Base-by-base conservation (phyloP, 2,329 filamentous ascomycete genomes). In the Didymella lethalis region DNA sequence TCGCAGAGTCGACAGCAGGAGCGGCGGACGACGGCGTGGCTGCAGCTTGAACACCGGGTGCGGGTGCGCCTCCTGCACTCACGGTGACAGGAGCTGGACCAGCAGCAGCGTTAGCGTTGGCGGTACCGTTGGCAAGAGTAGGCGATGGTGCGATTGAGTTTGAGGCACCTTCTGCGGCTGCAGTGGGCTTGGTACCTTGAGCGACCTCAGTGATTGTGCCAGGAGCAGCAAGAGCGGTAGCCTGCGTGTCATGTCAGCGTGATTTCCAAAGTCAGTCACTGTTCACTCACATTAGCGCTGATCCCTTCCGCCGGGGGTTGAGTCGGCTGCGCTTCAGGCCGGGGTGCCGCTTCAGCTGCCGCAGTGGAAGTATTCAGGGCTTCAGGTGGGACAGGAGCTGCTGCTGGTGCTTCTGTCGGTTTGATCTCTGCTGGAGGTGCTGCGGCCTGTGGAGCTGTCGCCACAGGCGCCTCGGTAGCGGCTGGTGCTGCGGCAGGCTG, bases 1-100 rank as follows among this genome's bases (percentile, higher is more conserved):
- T 65, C 10, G 68, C 67, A 18, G 70, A 64, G 31, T 68, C 41
- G 43, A 68, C 63, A n/a, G 67, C 29, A 47, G 59, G 48, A 23
- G 58, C 60, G 1, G 62, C 44, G 20, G 70, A 58, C 18, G 63
- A 49, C 10, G 57, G 29, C 29, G 50, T 20, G 26, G 50, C 57
- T 26, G 51, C 64, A 14, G 57, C 61, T 53, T 57, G 55, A 14
- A 41, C 54, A 32, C 56, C 59, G 48, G 54, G 59, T 29, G 49
- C 57, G 51, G 54, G 43, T 26, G 44, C 25, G 20, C 57, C 61
- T 49, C 64, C 66, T 31, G 62, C 66, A 10, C 64, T 56, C 20
- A 65, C 54, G 18, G 55, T 64, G 7, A 67, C 62, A 29, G 65
- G 54, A 8, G 64, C 57, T 46, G 62, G 60, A 1, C 65, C 59